These are phyloP conservation scores for Trichoderma gracile DNA, from an alignment of 2,329 filamentous ascomycete species.

Conservation along the genomic window DNA sequence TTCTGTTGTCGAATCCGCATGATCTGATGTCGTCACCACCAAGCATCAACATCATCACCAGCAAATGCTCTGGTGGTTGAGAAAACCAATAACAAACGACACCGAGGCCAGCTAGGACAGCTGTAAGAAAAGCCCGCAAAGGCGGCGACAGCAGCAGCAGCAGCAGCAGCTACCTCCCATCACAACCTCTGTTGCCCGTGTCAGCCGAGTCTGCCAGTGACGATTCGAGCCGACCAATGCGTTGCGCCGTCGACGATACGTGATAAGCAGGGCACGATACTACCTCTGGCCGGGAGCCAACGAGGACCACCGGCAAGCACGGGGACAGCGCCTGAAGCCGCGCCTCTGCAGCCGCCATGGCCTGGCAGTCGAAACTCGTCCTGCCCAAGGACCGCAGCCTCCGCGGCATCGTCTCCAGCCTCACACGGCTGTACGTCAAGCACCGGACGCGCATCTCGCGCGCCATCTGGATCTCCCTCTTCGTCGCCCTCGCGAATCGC, in stretches of 20 bases:
- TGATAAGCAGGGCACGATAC: conserved; percentile 14
- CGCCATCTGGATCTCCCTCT: conserved; percentile 78
- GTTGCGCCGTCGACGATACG: conserved; percentile 11
- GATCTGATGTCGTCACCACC: conserved; percentile 15
- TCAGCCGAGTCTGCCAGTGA: conserved; percentile 11
- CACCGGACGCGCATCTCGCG: conserved; percentile 82
- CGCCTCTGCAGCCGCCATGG: conserved; percentile 53
- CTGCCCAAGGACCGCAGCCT: conserved; percentile 63
- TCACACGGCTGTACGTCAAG: conserved; percentile 72
- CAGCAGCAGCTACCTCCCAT: neutral
- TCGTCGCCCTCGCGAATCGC: conserved; percentile 79
- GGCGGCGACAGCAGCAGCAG: neutral
- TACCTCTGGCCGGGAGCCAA: conserved; percentile 1
- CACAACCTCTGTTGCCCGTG: neutral
- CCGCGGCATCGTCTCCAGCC: conserved; percentile 62
- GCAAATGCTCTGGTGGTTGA: neutral
- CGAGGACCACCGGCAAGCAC: neutral
- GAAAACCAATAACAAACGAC: neutral
- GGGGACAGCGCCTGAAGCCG: neutral
- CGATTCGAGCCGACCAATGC: conserved; percentile 23
- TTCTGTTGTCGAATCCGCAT: neutral
- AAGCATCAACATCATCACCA: neutral
- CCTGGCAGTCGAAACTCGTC: conserved; percentile 71
- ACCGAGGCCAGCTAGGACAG: neutral
- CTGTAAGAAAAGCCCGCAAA: too few species aligned